Conservation (phyloP, 495 filamentous ascomycete species). For the Trichoderma reesei region DNA sequence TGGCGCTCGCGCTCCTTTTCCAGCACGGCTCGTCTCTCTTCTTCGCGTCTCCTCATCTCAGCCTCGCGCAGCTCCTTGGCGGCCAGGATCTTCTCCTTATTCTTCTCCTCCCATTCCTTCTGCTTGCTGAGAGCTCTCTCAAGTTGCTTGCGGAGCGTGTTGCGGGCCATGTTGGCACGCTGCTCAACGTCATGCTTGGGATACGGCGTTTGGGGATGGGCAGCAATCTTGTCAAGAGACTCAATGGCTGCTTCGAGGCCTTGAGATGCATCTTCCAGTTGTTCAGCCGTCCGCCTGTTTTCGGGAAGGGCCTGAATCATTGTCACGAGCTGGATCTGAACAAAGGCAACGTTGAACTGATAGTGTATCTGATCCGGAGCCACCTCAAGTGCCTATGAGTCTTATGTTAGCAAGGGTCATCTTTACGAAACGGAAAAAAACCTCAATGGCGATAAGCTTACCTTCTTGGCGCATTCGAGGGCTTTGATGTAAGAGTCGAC, state of each 20-base stretch:
- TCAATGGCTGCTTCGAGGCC: constrained; percentile 91
- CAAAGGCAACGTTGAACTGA: constrained; percentile 96
- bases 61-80: constrained; percentile 69
- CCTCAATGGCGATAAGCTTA: constrained; percentile 20
- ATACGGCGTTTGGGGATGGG: constrained; percentile 78
- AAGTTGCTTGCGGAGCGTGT: constrained; percentile 85
- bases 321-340: constrained; percentile 85
- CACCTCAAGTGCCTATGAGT: constrained; percentile 54
- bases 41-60: constrained; percentile 64
- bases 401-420: constrained; percentile 17
- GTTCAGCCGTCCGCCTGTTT: constrained; percentile 62
- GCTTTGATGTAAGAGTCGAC: constrained; percentile 74
- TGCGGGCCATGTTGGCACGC: constrained; percentile 90
- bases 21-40: constrained; percentile 53
- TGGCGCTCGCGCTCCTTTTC: constrained; percentile 60
- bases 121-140: constrained; percentile 75
- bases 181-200: constrained; percentile 82
- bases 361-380: constrained; percentile 79
- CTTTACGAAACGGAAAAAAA: neutral
- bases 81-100: constrained; percentile 68
- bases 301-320: constrained; percentile 66
- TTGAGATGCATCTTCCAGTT: constrained; percentile 64
- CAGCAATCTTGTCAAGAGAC: constrained; percentile 66
- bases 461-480: constrained; percentile 75
- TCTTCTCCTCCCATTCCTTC: constrained; percentile 86